phyloP scores from a whole-genome alignment of 2,329 filamentous ascomycete genomes.

The Trichoderma sp. region DNA sequence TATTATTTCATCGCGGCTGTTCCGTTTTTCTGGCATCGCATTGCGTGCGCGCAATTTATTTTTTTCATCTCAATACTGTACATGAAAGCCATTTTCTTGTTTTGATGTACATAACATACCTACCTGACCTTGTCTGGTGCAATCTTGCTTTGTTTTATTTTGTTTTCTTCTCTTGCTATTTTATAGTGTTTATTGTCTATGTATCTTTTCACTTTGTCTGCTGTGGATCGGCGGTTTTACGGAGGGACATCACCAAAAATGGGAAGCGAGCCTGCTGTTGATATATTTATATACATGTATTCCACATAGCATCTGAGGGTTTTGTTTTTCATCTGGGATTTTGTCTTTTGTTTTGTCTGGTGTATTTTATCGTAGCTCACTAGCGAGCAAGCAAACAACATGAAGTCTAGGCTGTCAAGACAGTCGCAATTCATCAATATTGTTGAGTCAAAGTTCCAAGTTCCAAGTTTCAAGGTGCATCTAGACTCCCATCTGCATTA shows the following conservation, averaged over 20 bases:
- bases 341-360: not conserved
- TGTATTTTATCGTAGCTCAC: not conserved
- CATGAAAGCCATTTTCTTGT: not conserved
- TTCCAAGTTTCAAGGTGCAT: not conserved
- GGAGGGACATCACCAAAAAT: slow-evolving; percentile 8
- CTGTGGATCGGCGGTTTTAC: slow-evolving; percentile 13
- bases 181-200: not conserved
- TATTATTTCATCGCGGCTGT: not conserved
- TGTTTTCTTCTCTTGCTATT: not conserved
- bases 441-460: not conserved
- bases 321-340: not conserved
- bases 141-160: not conserved
- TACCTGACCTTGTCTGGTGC: not conserved
- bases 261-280: slow-evolving; percentile 9
- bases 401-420: not conserved
- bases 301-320: not conserved
- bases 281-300: slow-evolving; percentile 3
- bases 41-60: not conserved
- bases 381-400: not conserved
- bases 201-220: not conserved
- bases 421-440: not conserved
- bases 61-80: not conserved
- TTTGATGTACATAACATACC: slow-evolving; percentile 1
- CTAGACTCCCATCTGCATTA: not conserved
- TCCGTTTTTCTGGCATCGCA: slow-evolving; percentile 6